These are phyloP conservation scores for Takashimella tepidaria DNA, from an alignment of 1,284 basidiomycete genomes.

Conservation along the genomic window DNA sequence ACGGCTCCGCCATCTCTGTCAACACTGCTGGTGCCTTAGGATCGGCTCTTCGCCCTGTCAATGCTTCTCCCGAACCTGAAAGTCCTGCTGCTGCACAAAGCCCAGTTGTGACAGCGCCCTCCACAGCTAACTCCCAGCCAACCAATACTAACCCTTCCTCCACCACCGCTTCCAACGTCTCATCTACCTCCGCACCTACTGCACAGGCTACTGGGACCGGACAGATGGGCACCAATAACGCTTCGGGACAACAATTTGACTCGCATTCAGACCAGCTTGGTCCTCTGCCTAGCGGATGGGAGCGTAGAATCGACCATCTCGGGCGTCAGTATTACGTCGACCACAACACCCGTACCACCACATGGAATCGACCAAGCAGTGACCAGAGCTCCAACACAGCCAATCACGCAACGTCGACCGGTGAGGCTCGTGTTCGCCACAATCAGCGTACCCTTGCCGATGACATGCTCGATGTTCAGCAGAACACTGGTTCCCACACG, in stretches of 20 bases:
- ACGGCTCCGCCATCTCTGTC: constrained; percentile 28
- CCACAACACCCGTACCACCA: constrained; percentile 89
- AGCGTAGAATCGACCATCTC: constrained; percentile 81
- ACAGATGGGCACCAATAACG: constrained; percentile 36
- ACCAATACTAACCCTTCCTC: constrained; percentile 15
- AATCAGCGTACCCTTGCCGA: constrained; percentile 71
- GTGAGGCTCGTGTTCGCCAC: constrained; percentile 67
- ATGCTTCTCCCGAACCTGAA: constrained; percentile 17
- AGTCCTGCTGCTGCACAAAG: constrained; percentile 13
- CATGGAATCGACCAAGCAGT: constrained; percentile 69
- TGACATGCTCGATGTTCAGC: constrained; percentile 62
- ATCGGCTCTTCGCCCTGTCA: constrained; percentile 20
- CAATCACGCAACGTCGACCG: constrained; percentile 53
- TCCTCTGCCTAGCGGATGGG: constrained; percentile 86
- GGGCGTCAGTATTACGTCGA: constrained; percentile 90
- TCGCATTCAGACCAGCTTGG: constrained; percentile 70
- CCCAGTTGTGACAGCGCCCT: constrained; percentile 18
- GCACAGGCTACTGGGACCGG: constrained; percentile 48
- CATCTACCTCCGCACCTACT: constrained; percentile 42
- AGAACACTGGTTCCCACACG: constrained; percentile 22
- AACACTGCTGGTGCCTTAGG: constrained; percentile 42
- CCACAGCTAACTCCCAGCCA: constrained; percentile 28
- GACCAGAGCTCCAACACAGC: constrained; percentile 48
- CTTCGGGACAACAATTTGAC: constrained; percentile 66
- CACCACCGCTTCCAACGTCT: constrained; percentile 44